Base-by-base conservation (phyloP, 306 rosid species). In the Pachyrhizus erosus region DNA sequence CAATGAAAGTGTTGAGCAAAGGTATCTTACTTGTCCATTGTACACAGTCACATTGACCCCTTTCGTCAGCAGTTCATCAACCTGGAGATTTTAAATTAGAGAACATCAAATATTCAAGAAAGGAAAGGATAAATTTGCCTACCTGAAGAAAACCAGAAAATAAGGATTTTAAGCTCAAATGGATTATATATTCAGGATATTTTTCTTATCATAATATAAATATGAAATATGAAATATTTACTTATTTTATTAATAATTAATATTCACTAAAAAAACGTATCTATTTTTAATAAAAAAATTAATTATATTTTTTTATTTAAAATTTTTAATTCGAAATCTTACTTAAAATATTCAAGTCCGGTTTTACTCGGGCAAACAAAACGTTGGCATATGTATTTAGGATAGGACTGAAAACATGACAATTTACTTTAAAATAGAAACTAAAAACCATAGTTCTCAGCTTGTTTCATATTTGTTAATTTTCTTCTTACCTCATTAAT, bases 31-130 rank as follows among this genome's bases (percentile, higher is more conserved):
- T 60, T 96, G 99, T 43, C 99, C 99, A 62, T 88, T 96, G 70
- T 96, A 96, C 26, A 96, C 81, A 2, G 97, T 96, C 65, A 96
- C 97, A 76, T 91, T 90, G 57, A 96, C 89, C 29, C 99, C 99
- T 57, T 90, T 91, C 0, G 87, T 91, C 33, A 96, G 92, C 42
- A 96, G 89, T 79, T 91, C 87, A 83, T 92, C 98, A 57, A 96
- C 98, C 99, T 95, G 77, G 2, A 51, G 33, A 65, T 33, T 14
- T 67, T 52, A 37, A 65, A 78, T 9, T 1, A 58, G 65, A 80
- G n/a, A 4, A 51, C 37, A 24, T 61, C 39, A 82, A 79, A 66
- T 58, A 65, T 42, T 55, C 27, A 70, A 18, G 42, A 26, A 14
- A 20, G 0, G 7, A 26, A 37, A n/a, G 24, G 7, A 11, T n/a